phyloP scores from a whole-genome alignment of 202 grass and related monocot genomes.

The Schoenoplectus tabernaemontani region DNA sequence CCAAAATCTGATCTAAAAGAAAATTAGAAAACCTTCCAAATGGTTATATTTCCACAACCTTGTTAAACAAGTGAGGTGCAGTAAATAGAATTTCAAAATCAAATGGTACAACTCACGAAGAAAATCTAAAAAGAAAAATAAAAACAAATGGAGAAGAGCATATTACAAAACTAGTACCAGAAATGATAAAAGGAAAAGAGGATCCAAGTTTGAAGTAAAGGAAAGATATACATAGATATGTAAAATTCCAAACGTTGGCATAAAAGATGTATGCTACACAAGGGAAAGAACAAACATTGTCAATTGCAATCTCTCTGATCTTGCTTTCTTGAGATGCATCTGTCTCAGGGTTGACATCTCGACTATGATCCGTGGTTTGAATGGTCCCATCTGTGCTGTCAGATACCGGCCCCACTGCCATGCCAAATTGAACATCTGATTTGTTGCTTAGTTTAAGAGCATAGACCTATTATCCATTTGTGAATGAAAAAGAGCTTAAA shows the following conservation, averaged over 20 bases:
- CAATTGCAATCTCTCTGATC: conserved; percentile 88
- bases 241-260: not conserved
- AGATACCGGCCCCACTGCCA: conserved; percentile 35
- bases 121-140: not conserved
- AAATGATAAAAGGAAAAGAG: not conserved
- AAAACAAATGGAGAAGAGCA: conserved; percentile 3
- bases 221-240: not conserved
- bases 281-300: conserved; percentile 43
- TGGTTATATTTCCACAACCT: not conserved
- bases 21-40: not conserved
- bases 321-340: conserved; percentile 80
- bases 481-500: not conserved
- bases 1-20: not conserved
- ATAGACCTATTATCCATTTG: conserved; percentile 49
- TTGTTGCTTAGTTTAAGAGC: conserved; percentile 69
- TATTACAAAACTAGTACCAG: not conserved
- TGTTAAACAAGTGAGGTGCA: not conserved
- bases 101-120: not conserved
- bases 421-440: conserved; percentile 46
- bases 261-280: not conserved
- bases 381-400: conserved; percentile 30
- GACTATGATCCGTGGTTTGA: conserved; percentile 30
- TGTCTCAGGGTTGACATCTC: conserved; percentile 57
- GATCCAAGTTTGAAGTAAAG: not conserved
- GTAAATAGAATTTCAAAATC: not conserved